phyloP scores from a whole-genome alignment of 257 asterid genomes.

The Solanum habrochaites region DNA sequence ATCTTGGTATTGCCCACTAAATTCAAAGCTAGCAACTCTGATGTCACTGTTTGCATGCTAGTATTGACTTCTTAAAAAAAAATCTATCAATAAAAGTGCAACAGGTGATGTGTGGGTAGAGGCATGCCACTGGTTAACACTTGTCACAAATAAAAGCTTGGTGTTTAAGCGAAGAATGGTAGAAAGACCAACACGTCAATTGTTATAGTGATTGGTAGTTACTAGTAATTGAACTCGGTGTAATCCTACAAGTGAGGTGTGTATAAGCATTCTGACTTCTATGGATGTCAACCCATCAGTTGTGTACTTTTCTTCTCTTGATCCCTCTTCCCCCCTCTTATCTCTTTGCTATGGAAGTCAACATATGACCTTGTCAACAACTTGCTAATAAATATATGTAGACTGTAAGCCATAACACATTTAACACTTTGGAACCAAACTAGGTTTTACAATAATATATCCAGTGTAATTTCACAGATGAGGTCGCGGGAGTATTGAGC shows the following conservation, averaged over 20 bases:
- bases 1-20: background rate
- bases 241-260: background rate
- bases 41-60: background rate
- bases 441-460: background rate
- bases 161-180: background rate
- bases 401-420: background rate
- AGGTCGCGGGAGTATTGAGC: background rate
- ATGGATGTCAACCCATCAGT: too few species aligned
- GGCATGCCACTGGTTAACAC: background rate
- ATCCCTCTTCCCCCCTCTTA: background rate
- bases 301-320: background rate
- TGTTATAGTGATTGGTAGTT: background rate
- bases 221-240: background rate
- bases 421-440: background rate
- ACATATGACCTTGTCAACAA: background rate
- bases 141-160: background rate
- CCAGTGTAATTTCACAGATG: too few species aligned
- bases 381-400: background rate
- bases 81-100: background rate
- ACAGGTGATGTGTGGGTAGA: background rate
- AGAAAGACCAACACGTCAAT: background rate
- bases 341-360: background rate
- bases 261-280: too few species aligned
- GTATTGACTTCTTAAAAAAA: background rate
- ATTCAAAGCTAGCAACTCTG: background rate